Evolutionary conservation across 179 eudicot species (phyloP), one percentile per base, ranked within the genome.

Genomic region (Silene vulgaris): DNA sequence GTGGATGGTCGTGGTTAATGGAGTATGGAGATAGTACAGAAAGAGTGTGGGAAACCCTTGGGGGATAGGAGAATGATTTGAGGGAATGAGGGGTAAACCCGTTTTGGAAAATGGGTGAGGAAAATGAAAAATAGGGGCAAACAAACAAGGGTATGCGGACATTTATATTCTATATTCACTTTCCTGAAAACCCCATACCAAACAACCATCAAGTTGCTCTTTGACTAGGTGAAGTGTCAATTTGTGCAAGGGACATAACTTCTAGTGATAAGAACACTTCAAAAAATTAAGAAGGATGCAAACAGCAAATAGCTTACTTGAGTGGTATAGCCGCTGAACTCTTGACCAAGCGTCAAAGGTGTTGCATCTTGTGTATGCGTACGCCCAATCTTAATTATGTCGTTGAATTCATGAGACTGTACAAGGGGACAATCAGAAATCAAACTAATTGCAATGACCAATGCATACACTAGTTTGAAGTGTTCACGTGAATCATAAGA

Each of bases 361-460:
- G 99, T 95, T 48, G 99, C 99, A 84, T 96, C 99, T 86, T 96
- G 99, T 71, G 97, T 92, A 78, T 90, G 99, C n/a, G 99, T 96
- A 52, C 97, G 97, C 9, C 99, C 99, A 83, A 96, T 96, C 85
- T 96, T 96, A 64, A 90, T 86, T 30, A 96, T 96, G 82, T 93
- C 97, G 68, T 90, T 87, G 80, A 96, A 96, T 74, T 96, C 99
- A 73, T 77, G 74, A 21, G 92, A 83, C 98, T 93, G 79, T 66
- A 14, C 30, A 73, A 82, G 56, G 74, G 28, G 77, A 83, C 40
- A 74, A 74, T 71, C 56, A 64, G 48, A 1, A 43, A 77, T 65
- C 14, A 26, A 43, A 30, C 11, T 26, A 40, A 1, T 13, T 63
- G 4, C 8, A 37, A 45, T 62, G 21, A 19, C 8, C 13, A 52